Evolutionary conservation across 2,329 filamentous ascomycete genomes (phyloP).

Genomic region (Fusarium haematococcum): DNA sequence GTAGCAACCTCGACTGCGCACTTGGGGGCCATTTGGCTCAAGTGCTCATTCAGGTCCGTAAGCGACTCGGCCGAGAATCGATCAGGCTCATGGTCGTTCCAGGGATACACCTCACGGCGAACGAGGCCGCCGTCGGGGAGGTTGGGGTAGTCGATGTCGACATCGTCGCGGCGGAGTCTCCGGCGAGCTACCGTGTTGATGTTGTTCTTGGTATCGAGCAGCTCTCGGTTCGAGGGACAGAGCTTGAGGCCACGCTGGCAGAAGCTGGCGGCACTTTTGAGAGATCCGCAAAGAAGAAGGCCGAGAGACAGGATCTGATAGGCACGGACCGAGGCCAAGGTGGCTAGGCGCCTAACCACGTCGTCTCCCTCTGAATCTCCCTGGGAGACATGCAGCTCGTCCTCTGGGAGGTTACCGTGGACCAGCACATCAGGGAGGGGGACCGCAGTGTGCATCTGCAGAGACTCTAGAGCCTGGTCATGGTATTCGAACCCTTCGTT

Average conservation of each 20-base stretch:
- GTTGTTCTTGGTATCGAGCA: conserved; percentile 64
- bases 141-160: conserved; percentile 59
- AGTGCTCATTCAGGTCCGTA: conserved; percentile 75
- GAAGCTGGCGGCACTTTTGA: conserved; percentile 76
- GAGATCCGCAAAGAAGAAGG: conserved; percentile 73
- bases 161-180: conserved; percentile 58
- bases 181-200: conserved; percentile 66
- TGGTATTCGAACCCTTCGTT: conserved; percentile 88
- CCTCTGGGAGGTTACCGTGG: conserved; percentile 55
- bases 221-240: conserved; percentile 66
- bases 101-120: conserved; percentile 77
- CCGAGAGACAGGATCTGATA: conserved; percentile 70
- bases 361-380: conserved; percentile 50
- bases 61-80: conserved; percentile 78
- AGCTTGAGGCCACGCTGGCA: conserved; percentile 69
- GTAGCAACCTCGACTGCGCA: conserved; percentile 82
- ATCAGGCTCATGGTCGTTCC: conserved; percentile 76
- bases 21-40: conserved; percentile 79
- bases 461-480: conserved; percentile 69
- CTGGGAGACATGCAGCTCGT: conserved; percentile 48
- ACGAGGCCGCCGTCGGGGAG: conserved; percentile 78
- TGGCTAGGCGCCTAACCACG: conserved; percentile 56
- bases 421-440: conserved; percentile 59
- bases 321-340: conserved; percentile 65
- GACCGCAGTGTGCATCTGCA: conserved; percentile 52